A percentile compares a stretch with the other conserved stretches of the same genome.
phyloP scores from a whole-genome alignment of 352 stramenopile genomes.

The Thalassiosira gravida region DNA sequence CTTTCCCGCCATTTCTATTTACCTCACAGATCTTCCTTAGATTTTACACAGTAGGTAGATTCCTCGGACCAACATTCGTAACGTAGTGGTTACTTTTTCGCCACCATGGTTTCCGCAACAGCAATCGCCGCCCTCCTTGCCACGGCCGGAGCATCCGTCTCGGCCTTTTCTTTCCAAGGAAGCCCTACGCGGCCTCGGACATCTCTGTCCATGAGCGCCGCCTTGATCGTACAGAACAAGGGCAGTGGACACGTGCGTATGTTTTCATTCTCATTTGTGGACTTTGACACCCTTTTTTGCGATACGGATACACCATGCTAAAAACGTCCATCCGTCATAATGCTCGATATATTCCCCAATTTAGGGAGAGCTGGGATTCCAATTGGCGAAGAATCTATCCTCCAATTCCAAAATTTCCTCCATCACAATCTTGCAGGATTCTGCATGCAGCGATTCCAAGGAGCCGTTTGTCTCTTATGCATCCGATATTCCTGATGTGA shows the following conservation, averaged over 20 bases:
- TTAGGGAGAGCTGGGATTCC: slow-evolving; percentile 71
- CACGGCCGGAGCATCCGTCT: slow-evolving; percentile 9
- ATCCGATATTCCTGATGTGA: slow-evolving; percentile 73
- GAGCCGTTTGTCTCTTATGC: slow-evolving; percentile 80
- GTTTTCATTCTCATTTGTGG: too few relatives aligned
- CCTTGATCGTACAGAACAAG: slow-evolving; percentile 86
- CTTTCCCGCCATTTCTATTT: too few relatives aligned
- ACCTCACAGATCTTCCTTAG: too few relatives aligned
- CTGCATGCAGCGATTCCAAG: slow-evolving; percentile 69
- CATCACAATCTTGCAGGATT: slow-evolving; percentile 84
- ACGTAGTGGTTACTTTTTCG: background rate
- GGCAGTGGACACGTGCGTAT: slow-evolving; percentile 78
- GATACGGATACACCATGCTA: too few relatives aligned
- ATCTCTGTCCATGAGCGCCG: slow-evolving; percentile 66
- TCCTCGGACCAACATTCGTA: too few relatives aligned
- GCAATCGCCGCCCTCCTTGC: slow-evolving; percentile 27
- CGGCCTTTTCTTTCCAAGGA: slow-evolving; percentile 24
- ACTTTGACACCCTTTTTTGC: too few relatives aligned
- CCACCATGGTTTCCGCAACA: slow-evolving; percentile 27
- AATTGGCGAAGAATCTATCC: slow-evolving; percentile 73
- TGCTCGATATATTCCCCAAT: too few relatives aligned
- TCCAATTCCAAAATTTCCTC: slow-evolving; percentile 75
- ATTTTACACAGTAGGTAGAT: too few relatives aligned
- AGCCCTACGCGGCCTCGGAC: slow-evolving; percentile 3
- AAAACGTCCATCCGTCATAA: too few relatives aligned